Base-by-base conservation (phyloP, 2,329 filamentous ascomycete genomes). In the Ophiocordyceps camponoti-leonardi region DNA sequence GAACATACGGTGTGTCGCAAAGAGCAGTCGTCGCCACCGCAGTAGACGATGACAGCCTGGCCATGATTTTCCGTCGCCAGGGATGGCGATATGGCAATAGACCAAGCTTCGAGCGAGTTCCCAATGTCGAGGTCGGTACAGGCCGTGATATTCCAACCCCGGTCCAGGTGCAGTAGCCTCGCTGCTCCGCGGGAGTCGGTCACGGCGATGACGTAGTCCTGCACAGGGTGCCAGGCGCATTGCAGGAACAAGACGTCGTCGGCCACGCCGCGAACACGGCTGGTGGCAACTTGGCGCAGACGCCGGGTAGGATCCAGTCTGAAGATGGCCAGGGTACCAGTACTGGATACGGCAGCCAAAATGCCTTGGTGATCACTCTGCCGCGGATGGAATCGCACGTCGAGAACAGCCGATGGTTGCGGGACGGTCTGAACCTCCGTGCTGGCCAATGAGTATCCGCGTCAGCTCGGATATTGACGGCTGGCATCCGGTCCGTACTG, bases 341-440 rank as follows among this genome's bases (percentile, higher is more conserved):
- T 85, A 49, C 86, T 94, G 1, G 83, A 85, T 10, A 86, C 85
- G 3, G 81, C 77, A 11, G 79, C 86, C 45, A 94, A 71, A 4
- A 83, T 63, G 28, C 71, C 68, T 44, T 61, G 64, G 8, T 54
- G 54, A 2, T 55, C 50, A 44, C 63, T 56, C 1, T 41, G 46
- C 6, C 42, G 41, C 14, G 74, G 76, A 49, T 81, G 77, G 60
- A 95, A 96, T 53, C 88, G 85, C 28, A 95, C 67, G 58, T 95
- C 88, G 45, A 95, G 72, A 26, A 95, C 73, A 6, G 86, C 88
- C 45, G 79, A 86, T 4, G 78, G 73, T 20, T 83, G 77, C 6
- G 66, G 55, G 5, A 80, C 50, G 1, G 72, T 80, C 56, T 85
- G 75, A 5, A 81, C 55, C 46, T 45, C 43, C 26, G 31, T 41